Evolutionary conservation across 2,329 filamentous ascomycete genomes (phyloP), one percentile per base, ranked within the genome.

Genomic region (Paecilomyces sp.): DNA sequence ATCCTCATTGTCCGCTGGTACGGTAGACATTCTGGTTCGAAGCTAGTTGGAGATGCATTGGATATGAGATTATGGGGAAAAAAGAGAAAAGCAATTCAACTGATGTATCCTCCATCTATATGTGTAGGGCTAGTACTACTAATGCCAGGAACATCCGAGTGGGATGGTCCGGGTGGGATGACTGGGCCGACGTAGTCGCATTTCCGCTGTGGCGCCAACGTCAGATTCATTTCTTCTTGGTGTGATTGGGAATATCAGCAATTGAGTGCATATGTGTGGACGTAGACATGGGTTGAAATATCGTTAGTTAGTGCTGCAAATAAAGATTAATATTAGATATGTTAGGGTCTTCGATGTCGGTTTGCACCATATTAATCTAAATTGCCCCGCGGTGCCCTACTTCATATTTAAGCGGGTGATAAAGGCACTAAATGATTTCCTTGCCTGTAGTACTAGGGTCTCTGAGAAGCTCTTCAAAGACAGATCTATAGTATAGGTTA

Each of bases 111-210:
- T 22, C 41, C 41, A n/a, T 8, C n/a, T 47, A 8, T 47, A 22
- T 9, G 41, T 18, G 41, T 6, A 47, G 41, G 51, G 51, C 6
- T 53, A 53, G 3, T 25, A 47, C 18, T 33, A 33, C 31, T 12
- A 53, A 31, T 28, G 50, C 12, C 33, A 25, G 15, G 13, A 31
- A 28, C 11, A 18, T 18, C 58, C 58, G 58, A 33, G 58, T 59
- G 58, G 58, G 58, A 59, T 53, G 34, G 18, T 54, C 25, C 15
- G 51, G 15, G 51, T 53, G 51, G 51, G 51, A 53, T 25, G 51
- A 53, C 47, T 28, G 3, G 25, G 50, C 50, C 50, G 18, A 52
- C 15, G 24, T 15, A 24, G 50, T 41, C 36, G 2, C 13, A 41
- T 41, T 22, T 22, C 22, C 22, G 22, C 22, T 22, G 22, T 22